A percentile compares a stretch with the other conserved stretches of the same genome.
Conservation (phyloP, 805 yeast species). For the Pichia exigua region DNA sequence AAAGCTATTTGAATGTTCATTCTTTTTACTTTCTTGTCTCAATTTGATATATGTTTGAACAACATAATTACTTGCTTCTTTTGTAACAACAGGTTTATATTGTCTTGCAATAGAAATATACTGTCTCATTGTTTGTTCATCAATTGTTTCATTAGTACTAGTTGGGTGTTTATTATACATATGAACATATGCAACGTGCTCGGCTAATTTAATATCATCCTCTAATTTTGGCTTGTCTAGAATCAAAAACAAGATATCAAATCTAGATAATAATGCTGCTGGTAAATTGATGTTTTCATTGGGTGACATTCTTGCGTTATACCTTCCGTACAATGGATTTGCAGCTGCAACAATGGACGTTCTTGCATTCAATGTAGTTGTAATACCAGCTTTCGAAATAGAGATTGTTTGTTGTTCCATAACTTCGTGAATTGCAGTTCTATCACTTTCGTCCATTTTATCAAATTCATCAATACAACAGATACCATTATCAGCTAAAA, state of each 20-base stretch:
- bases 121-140: slow-evolving; percentile 74
- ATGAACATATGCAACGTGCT: slow-evolving; percentile 93
- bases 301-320: slow-evolving; percentile 84
- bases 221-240: slow-evolving; percentile 79
- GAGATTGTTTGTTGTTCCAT: slow-evolving; percentile 99
- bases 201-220: slow-evolving; percentile 77
- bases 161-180: slow-evolving; percentile 87
- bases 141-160: slow-evolving; percentile 65
- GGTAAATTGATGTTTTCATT: slow-evolving; percentile 94
- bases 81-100: slow-evolving; percentile 76
- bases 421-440: slow-evolving; percentile 98
- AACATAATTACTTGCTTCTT: slow-evolving; percentile 79
- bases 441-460: slow-evolving; percentile 94
- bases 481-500: slow-evolving; percentile 93
- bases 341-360: slow-evolving; percentile 96
- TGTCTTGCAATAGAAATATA: slow-evolving; percentile 80
- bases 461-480: slow-evolving; percentile 99
- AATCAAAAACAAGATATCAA: slow-evolving; percentile 80
- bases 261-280: slow-evolving; percentile 91
- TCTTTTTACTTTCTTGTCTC: slow-evolving; percentile 83
- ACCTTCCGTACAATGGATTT: slow-evolving; percentile 93
- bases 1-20: slow-evolving; percentile 66
- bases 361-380: slow-evolving; percentile 92
- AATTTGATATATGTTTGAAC: slow-evolving; percentile 80
- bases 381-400: slow-evolving; percentile 95